These are phyloP conservation scores for Papiliotrema nemorosa DNA, from an alignment of 1,284 basidiomycete species.

Conservation along the genomic window DNA sequence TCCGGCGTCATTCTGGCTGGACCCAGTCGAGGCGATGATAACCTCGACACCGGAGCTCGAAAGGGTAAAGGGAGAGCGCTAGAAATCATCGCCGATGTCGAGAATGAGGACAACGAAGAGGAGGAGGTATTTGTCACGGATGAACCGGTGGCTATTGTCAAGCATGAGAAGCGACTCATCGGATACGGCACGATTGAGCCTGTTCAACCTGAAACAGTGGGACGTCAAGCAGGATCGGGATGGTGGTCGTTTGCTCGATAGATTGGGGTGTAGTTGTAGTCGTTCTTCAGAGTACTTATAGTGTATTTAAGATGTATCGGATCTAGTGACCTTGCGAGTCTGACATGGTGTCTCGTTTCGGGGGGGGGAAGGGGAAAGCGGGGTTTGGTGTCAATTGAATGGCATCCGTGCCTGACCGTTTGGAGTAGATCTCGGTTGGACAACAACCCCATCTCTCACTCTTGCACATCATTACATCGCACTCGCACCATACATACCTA, in stretches of 20 bases:
- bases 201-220: not conserved
- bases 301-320: not conserved
- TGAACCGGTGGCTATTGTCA: not conserved
- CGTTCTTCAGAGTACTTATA: not conserved
- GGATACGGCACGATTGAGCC: conserved; percentile 4
- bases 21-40: conserved; percentile 28
- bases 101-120: conserved; percentile 23
- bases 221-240: not conserved
- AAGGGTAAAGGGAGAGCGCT: conserved; percentile 30
- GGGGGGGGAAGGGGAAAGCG: too few species aligned
- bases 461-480: too few species aligned
- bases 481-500: not conserved
- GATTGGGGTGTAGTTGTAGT: not conserved
- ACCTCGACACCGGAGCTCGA: conserved; percentile 14
- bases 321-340: too few species aligned
- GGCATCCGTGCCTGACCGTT: not conserved
- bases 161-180: not conserved
- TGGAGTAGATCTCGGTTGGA: too few species aligned
- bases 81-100: conserved; percentile 25
- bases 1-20: conserved; percentile 36
- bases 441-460: too few species aligned
- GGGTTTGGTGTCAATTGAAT: too few species aligned
- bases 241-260: conserved; percentile 5
- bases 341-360: not conserved
- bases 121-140: conserved; percentile 2